Base-by-base conservation (phyloP, 1,284 basidiomycete genomes). In the Coniferiporia sulphurascens region DNA sequence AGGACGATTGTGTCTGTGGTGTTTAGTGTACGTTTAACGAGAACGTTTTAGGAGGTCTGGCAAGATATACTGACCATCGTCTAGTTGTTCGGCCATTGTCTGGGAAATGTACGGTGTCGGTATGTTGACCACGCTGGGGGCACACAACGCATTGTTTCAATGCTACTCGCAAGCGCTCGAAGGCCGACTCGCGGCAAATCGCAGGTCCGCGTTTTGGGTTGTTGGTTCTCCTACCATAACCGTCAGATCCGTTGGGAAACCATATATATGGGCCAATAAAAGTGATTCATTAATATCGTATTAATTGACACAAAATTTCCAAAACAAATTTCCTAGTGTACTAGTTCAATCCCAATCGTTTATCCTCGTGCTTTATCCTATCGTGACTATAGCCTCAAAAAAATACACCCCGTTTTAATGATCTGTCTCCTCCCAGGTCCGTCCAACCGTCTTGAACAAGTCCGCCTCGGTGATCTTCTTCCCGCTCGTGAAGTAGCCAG, bases 401-500 rank as follows among this genome's bases (percentile, higher is more conserved):
- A 53, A 53, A 53, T 53, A 15, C 13, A 41, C 1, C 8, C 13
- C 15, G 17, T 17, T 17, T 54, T 67, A 87, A 72, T 89, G 85
- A 69, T 91, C 85, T 38, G 85, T 84, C 74, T 91, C 88, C 69
- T 91, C 92, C 94, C 93, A 95, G 17, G 89, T 85, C 57, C 94
- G 78, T 0, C 95, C 95, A 4, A 95, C 91, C 0, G 94, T 95
- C 80, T 87, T 86, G 59, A 85, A 76, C 36, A 96, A 74, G 68
- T 94, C 87, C 10, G 82, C 87, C 67, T 91, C 82, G 0, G 85
- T 86, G 54, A 93, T 73, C 69, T 87, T 79, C 71, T 92, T 93
- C 5, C 84, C 85, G 65, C 81, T 88, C 44, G 88, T 87, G 74
- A 93, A 95, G 73, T 96, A 96, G 1, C 94, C 94, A 4, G 92